phyloP scores from a whole-genome alignment of 768 basidiomycete species.

The Zangia roseola region DNA sequence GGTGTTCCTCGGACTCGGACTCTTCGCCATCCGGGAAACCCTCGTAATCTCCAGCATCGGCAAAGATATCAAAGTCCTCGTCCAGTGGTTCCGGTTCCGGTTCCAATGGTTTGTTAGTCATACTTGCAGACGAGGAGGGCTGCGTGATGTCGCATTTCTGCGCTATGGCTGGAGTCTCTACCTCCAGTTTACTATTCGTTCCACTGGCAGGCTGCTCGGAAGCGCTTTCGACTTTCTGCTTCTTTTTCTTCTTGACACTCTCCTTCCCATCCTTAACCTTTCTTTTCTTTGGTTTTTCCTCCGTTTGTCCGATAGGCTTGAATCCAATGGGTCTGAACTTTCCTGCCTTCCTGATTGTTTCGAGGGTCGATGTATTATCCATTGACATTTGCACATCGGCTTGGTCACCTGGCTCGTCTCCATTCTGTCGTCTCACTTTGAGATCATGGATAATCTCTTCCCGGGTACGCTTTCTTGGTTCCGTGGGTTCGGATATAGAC shows the following conservation, averaged over 20 bases:
- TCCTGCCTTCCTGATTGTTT: constrained; percentile 38
- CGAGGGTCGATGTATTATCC: constrained; percentile 27
- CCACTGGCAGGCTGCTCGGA: constrained; percentile 21
- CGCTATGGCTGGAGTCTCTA: not conserved
- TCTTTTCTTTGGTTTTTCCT: constrained; percentile 46
- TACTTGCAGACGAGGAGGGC: constrained; percentile 5
- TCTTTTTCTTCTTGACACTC: constrained; percentile 58
- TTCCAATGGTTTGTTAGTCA: constrained; percentile 9
- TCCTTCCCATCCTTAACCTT: constrained; percentile 40
- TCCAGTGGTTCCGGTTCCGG: constrained; percentile 28
- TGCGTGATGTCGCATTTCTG: not conserved
- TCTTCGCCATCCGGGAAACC: constrained; percentile 61
- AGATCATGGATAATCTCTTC: constrained; percentile 72
- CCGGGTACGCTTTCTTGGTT: constrained; percentile 71
- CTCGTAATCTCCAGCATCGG: constrained; percentile 79
- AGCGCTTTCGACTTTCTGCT: constrained; percentile 44
- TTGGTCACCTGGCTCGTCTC: constrained; percentile 9
- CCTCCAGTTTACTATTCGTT: not conserved
- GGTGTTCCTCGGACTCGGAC: constrained; percentile 37
- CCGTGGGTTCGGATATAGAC: constrained; percentile 19
- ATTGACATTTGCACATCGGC: constrained; percentile 12
- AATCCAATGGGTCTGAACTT: constrained; percentile 60
- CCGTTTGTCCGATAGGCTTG: constrained; percentile 53
- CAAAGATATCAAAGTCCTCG: constrained; percentile 87
- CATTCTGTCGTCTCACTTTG: constrained; percentile 57